Base-by-base conservation (phyloP, 768 basidiomycete genomes). In the Auricularia sp. region DNA sequence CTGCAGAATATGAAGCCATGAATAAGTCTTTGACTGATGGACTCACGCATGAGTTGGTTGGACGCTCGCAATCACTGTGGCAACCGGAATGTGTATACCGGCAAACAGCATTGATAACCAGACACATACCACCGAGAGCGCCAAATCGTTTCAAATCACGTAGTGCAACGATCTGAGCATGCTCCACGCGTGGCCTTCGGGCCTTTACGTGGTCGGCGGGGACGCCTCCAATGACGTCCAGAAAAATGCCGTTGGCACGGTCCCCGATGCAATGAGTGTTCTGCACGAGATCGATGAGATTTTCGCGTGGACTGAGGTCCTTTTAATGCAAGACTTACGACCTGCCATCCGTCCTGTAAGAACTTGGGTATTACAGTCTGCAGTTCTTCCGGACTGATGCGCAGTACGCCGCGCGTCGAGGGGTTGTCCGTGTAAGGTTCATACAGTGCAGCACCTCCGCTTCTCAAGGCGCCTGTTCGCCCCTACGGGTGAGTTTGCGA, bases 201-300 rank as follows among this genome's bases (percentile, higher is more conserved):
- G 77, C 73, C 2, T 88, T 84, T 68, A 88, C 83, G 53, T 78
- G 78, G 33, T 82, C 81, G 64, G 81, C 74, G 10, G 91, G 68
- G 2, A 89, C 77, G 5, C 79, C 74, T 72, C 95, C 90, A 70
- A 90, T 94, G 8, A 93, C 87, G 70, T 97, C 86, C 29, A 98
- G 81, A 1, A 93, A 83, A 36, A 88, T 78, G 36, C 87, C 81
- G 71, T 96, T 97, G 36, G 93, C 93, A 54, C 86, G 84, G 70
- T 98, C 96, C 1, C 91, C 91, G 10, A 92, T 93, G 64, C 88
- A 90, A 68, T 93, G 91, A 16, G 93, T 84, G 66, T 93, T 93
- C 94, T 97, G 64, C 10, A 62, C 33, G 23, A 44, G 36, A 35
- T 18, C 29, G 18, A 65, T 6, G n/a, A 16, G 42, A 29, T 29